Evolutionary conservation across 345 rosid genomes (phyloP), one percentile per base, ranked within the genome.

Genomic region (Gossypium longicalyx): DNA sequence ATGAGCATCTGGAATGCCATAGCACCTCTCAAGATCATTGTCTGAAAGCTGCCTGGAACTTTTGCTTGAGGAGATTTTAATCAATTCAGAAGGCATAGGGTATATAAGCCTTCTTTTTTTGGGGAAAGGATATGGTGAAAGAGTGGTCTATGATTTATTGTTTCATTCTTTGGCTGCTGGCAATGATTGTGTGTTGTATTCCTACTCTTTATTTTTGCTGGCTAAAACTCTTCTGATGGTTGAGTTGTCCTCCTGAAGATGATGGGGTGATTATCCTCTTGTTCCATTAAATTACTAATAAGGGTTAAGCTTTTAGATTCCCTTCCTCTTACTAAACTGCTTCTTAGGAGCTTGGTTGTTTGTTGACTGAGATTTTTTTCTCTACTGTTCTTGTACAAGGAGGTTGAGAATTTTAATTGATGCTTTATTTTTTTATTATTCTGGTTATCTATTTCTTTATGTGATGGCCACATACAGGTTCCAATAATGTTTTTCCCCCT

Each of bases 201-300:
- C 29, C 52, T 22, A 22, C 54, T 17, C 25, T 47, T 47, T 67
- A 12, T 22, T 67, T 20, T 45, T 45, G 22, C 68, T 63, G 16
- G 51, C 51, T 43, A 19, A 22, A 64, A 38, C 25, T n/a, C 68
- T 19, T 43, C 52, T 43, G 69, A 19, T 65, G 25, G 29, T 43
- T 65, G 25, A 65, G 51, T 43, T 41, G 68, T 65, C 27, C 44
- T 65, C 27, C 29, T 43, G 69, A 65, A 65, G 69, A 65, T 10
- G 20, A n/a, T 41, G 44, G 69, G 51, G 16, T 19, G 67, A 17
- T 34, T 34, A 38, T 34, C 47, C 19, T 13, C 17, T 60, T 60
- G 65, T n/a, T 60, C 23, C 13, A 1, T 41, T 65, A 43, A 43
- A 12, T 43, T 19, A 41, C 49, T 64, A 20, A 45, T 66, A 12